Conservation (phyloP, 208 protist species). For the Leishmania guyanensis region DNA sequence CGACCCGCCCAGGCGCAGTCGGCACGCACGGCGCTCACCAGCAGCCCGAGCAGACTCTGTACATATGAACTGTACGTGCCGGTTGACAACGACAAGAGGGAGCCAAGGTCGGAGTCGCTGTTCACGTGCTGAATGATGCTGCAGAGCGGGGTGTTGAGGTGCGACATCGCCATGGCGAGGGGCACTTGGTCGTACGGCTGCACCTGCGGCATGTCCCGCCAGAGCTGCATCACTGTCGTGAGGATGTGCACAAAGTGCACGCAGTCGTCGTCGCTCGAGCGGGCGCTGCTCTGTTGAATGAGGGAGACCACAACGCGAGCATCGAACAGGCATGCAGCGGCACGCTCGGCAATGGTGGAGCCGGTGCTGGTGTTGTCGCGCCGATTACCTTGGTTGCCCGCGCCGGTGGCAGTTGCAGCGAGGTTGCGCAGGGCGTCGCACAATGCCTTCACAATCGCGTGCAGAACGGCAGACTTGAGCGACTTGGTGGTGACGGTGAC, state of each 20-base stretch:
- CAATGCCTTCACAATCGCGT: slow-evolving; percentile 29
- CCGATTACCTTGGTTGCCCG: background rate
- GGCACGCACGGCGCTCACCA: slow-evolving; percentile 59
- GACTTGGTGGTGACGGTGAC: slow-evolving; percentile 36
- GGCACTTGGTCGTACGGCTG: slow-evolving; percentile 64
- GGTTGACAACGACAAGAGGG: slow-evolving; percentile 38
- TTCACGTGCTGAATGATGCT: slow-evolving; percentile 48
- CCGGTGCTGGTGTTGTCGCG: background rate
- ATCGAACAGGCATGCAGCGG: slow-evolving; percentile 52
- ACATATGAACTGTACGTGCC: slow-evolving; percentile 70
- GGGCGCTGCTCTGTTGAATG: slow-evolving; percentile 34
- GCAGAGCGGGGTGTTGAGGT: slow-evolving; percentile 68
- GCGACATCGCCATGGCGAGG: slow-evolving; percentile 69
- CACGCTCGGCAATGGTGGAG: slow-evolving; percentile 19
- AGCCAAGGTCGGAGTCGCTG: slow-evolving; percentile 26
- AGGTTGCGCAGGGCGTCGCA: slow-evolving; percentile 20
- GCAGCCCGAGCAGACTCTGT: slow-evolving; percentile 60
- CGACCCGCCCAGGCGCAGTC: slow-evolving; percentile 68
- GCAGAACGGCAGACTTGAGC: slow-evolving; percentile 30
- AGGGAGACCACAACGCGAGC: slow-evolving; percentile 60
- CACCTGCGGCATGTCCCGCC: slow-evolving; percentile 54
- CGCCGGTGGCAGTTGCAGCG: background rate
- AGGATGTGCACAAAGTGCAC: slow-evolving; percentile 61
- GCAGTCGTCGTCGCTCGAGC: slow-evolving; percentile 31
- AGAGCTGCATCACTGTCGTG: slow-evolving; percentile 64